These are phyloP conservation scores for Quambalaria eucalypti DNA, from an alignment of 1,284 basidiomycete genomes.

Conservation along the genomic window DNA sequence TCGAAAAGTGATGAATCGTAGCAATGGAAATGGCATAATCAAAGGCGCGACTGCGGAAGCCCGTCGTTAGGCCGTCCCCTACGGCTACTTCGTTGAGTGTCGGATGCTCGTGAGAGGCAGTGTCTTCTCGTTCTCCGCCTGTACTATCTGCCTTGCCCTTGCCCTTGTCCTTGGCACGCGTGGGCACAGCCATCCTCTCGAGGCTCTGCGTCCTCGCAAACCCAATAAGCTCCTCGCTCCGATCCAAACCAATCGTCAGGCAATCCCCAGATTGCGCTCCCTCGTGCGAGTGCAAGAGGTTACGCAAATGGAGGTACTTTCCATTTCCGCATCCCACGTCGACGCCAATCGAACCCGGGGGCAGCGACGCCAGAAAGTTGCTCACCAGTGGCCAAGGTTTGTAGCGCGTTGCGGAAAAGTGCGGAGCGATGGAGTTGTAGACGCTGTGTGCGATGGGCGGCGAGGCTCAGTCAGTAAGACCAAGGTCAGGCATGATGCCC, in stretches of 20 bases:
- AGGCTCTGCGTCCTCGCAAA: conserved; percentile 12
- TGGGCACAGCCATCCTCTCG: background rate
- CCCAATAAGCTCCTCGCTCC: conserved; percentile 61
- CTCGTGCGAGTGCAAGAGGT: background rate
- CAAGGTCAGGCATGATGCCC: background rate
- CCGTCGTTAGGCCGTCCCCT: conserved; percentile 34
- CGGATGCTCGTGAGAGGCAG: background rate
- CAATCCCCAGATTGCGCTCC: conserved; percentile 11
- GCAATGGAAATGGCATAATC: conserved; percentile 45
- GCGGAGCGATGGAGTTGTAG: conserved; percentile 81
- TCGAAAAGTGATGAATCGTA: conserved; percentile 44
- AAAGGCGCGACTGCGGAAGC: conserved; percentile 21
- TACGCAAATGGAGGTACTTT: conserved; percentile 63
- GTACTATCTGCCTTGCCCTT: background rate
- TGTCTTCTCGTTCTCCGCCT: background rate
- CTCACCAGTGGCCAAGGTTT: conserved; percentile 96
- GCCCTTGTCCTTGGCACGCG: background rate
- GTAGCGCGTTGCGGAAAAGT: conserved; percentile 87
- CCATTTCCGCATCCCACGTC: conserved; percentile 97
- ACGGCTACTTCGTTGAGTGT: conserved; percentile 36
- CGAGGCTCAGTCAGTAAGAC: background rate
- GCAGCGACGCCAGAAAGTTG: conserved; percentile 65
- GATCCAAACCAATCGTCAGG: conserved; percentile 49
- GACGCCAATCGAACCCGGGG: conserved; percentile 71
- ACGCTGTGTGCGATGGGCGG: conserved; percentile 48